Evolutionary conservation across 106 monocot species (phyloP), one percentile per base, ranked within the genome.

Genomic region (Narthecium ossifragum): DNA sequence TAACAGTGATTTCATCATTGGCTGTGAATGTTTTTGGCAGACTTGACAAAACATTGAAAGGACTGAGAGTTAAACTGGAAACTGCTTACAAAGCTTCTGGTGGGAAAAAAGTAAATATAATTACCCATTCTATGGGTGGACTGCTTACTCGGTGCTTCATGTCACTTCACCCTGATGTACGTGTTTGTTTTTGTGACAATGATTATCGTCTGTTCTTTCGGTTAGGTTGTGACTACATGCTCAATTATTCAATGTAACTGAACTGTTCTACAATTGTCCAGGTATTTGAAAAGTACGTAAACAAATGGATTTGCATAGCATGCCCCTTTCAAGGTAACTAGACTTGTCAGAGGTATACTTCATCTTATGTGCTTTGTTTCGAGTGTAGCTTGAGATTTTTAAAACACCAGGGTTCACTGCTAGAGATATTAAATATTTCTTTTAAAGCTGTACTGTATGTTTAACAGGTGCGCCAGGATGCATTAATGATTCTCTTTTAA

Each of bases 71-170:
- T 26, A 88, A 93, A 72, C 24, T 93, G 54, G 64, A 68, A 53
- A 77, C 82, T 61, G 85, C 82, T 65, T 88, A 85, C 71, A 82
- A 82, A 53, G 62, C 77, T 38, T 88, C 88, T 34, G 88, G 85
- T 24, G 93, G 88, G 62, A 81, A 77, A 74, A 93, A 82, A 75
- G 74, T 93, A 28, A 80, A 79, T 47, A 53, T 93, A 66, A 88
- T 93, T 47, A 85, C 93, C 52, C 93, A 93, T 73, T 93, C 93
- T 28, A 93, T 93, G 93, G 93, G 93, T 46, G 93, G 93, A 36
- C 62, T 93, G 57, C 81, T 93, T 68, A 60, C 88, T 49, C 72
- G 74, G 11, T 82, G 88, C 72, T 88, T 93, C 79, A 65, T 93
- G 39, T 73, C 88, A 1, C 69, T 85, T 14, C 53, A 82, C 48